These are phyloP conservation scores for Verbascum thapsus DNA, from an alignment of 257 asterid species.

Conservation along the genomic window DNA sequence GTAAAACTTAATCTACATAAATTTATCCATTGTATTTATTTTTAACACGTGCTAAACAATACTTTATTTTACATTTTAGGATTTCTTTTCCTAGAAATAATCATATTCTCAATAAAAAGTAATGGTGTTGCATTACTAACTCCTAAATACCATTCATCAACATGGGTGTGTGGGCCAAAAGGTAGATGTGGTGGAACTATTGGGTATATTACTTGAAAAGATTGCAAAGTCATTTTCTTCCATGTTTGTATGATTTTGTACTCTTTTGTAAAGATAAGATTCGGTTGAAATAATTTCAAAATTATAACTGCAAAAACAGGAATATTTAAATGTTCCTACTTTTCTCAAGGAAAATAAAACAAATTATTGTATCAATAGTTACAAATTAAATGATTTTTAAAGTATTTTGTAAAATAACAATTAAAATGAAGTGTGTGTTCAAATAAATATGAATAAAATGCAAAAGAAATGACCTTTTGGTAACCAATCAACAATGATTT, in stretches of 20 bases:
- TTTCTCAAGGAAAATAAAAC: neutral
- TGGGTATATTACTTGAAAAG: constrained; percentile 19
- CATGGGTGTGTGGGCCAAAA: constrained; percentile 34
- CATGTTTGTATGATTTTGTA: constrained; percentile 31
- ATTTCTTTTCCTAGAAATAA: no score
- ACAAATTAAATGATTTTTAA: no score
- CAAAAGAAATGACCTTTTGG: neutral
- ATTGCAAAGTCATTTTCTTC: constrained; percentile 26
- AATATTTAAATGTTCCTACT: neutral
- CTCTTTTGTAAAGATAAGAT: constrained; percentile 31
- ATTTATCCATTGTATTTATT: no score
- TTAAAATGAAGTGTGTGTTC: no score
- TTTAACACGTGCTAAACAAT: no score
- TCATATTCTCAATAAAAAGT: no score
- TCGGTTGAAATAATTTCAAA: constrained; percentile 7
- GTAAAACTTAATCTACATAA: no score
- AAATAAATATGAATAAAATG: no score
- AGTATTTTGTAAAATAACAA: no score
- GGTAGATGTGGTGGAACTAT: constrained; percentile 27
- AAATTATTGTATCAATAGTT: no score
- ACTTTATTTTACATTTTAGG: no score
- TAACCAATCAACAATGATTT: neutral
- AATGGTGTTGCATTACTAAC: no score
- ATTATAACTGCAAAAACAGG: neutral
- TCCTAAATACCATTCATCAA: neutral